Base-by-base conservation (phyloP, 139 green algal genomes). In the Chlamydomonas eustigma region DNA sequence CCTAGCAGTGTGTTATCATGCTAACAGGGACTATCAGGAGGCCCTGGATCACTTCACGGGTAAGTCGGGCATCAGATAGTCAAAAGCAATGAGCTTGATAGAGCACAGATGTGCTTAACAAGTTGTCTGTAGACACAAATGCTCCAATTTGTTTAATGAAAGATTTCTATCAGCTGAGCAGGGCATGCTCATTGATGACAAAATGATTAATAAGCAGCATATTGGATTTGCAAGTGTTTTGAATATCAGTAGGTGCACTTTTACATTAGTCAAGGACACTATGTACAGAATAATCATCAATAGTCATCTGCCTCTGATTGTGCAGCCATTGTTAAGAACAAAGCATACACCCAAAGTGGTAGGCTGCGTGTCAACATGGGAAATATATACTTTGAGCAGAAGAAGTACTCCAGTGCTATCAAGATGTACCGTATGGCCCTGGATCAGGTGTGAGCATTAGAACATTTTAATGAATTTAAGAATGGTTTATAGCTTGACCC, bases 351-450 rank as follows among this genome's bases (percentile, higher is more conserved):
- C 1, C 79, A 87, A 28, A 64, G 36, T 33, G 37, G 86, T 36
- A 83, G 88, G 44, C 84, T 97, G 72, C 87, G 92, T 12, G 80
- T 97, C 35, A 97, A 97, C 82, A 94, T 97, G 85, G 92, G 92
- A 51, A 94, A 94, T 81, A 87, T 95, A 4, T 88, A 96, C 76
- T 94, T 89, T 77, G 81, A 93, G 44, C 81, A 86, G 67, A 82
- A 86, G 51, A 86, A 86, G 81, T 83, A 79, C 77, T 64, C 73
- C 31, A 74, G 24, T 2, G 73, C 81, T 32, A 86, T 86, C 50
- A 86, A 86, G 80, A 91, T 91, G 87, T 96, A 93, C 79, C 86
- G 92, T 78, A 97, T 97, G 92, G 91, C 92, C 8, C 80, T 96
- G 39, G 92, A 97, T 79, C 83, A 90, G 73, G 77, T 94, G 44